Conservation (phyloP, 1,139 yeast species). For the Taphrina flavorubra region DNA sequence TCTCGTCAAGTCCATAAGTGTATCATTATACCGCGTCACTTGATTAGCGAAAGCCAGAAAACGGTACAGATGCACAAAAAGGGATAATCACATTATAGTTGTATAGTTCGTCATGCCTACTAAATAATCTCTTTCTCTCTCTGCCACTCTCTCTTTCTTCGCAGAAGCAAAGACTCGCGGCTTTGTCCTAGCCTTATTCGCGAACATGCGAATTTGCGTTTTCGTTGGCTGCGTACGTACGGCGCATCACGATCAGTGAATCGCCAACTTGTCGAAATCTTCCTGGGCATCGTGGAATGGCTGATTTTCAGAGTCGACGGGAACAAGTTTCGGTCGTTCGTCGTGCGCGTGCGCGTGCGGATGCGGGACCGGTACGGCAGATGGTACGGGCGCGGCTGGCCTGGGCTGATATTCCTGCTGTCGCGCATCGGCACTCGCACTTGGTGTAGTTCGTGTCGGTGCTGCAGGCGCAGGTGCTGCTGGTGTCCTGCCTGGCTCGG, state of each 20-base stretch:
- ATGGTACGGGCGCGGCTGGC: constrained; percentile 29
- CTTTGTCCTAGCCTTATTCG: no score
- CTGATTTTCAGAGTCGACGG: constrained; percentile 37
- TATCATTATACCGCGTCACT: no score
- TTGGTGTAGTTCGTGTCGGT: not conserved
- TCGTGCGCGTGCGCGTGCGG: constrained; percentile 1
- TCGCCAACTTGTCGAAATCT: constrained; percentile 29
- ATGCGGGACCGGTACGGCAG: constrained; percentile 19
- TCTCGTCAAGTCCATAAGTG: no score
- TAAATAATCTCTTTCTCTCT: not conserved
- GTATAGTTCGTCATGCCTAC: not conserved
- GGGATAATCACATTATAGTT: constrained; percentile 8
- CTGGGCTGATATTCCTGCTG: constrained; percentile 17
- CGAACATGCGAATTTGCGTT: no score
- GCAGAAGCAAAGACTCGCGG: no score
- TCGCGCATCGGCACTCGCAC: constrained; percentile 10
- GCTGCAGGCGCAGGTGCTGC: constrained; percentile 1
- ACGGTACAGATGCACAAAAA: not conserved
- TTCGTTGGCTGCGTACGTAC: not conserved
- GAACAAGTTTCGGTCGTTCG: constrained; percentile 26
- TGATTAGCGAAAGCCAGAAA: no score
- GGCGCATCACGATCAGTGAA: not conserved
- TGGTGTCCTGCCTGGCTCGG: constrained; percentile 20
- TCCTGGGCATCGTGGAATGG: constrained; percentile 37
- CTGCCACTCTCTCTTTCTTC: no score